Evolutionary conservation across 2,329 filamentous ascomycete genomes (phyloP).

Genomic region (Cercospora sojina): DNA sequence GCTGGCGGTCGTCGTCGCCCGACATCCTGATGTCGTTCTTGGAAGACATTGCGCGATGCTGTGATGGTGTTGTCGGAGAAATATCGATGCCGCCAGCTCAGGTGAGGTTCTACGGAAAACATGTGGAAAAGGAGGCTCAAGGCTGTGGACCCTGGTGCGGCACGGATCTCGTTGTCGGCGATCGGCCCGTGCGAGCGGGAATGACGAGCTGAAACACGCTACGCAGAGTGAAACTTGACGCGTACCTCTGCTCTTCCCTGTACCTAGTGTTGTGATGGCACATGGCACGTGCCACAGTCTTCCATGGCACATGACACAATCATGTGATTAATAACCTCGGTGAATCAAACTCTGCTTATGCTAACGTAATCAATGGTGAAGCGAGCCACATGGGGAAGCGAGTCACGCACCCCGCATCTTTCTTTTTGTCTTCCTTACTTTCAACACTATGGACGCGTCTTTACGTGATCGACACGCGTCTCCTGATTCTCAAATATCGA

Average conservation of each 20-base stretch:
- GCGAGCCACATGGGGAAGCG: no score
- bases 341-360: no score
- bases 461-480: no score
- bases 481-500: no score
- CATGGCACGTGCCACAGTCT: no score
- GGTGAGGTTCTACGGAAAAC: not conserved
- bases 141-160: not conserved
- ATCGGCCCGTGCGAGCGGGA: not conserved
- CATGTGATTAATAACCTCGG: no score
- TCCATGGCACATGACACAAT: no score
- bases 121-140: not conserved
- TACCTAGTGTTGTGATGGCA: no score
- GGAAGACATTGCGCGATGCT: constrained; percentile 15
- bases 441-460: no score
- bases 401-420: no score
- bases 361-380: no score
- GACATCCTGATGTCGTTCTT: constrained; percentile 77
- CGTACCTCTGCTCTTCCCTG: not conserved
- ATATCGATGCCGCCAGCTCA: not conserved
- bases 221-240: not conserved
- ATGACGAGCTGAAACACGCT: not conserved
- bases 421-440: no score
- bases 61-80: not conserved
- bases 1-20: constrained; percentile 66
- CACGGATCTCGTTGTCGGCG: not conserved